phyloP scores from a whole-genome alignment of 495 filamentous ascomycete genomes.

The Penicillium diatomitis region DNA sequence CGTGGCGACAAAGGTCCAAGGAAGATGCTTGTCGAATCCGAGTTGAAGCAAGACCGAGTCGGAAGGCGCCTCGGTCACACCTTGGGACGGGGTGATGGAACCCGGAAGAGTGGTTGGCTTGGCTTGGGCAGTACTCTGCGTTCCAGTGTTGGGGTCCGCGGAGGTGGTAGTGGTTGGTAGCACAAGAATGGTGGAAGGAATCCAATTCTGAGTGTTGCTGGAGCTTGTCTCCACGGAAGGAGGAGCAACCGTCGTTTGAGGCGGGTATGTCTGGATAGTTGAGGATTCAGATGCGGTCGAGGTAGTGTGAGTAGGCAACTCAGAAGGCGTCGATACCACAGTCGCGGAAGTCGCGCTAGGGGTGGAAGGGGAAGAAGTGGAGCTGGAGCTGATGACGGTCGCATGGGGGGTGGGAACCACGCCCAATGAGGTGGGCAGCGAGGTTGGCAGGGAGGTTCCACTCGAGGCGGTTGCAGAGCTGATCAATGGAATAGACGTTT shows the following conservation, averaged over 20 bases:
- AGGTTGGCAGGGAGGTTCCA: constrained; percentile 13
- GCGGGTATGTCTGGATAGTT: constrained; percentile 16
- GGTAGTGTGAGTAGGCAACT: not conserved
- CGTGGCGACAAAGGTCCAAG: constrained; percentile 72
- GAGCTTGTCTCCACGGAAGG: constrained; percentile 4
- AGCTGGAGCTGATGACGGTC: constrained; percentile 10
- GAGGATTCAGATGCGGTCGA: constrained; percentile 3
- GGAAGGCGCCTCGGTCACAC: constrained; percentile 41
- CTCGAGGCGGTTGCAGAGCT: constrained; percentile 19
- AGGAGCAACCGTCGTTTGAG: constrained; percentile 9
- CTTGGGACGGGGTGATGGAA: constrained; percentile 60
- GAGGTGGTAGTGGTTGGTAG: constrained; percentile 17
- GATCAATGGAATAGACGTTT: constrained; percentile 10
- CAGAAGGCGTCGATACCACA: too few species aligned
- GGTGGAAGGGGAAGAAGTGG: constrained; percentile 3
- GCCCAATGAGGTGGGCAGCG: constrained; percentile 16
- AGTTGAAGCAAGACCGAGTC: constrained; percentile 70
- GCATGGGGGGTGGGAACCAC: constrained; percentile 12
- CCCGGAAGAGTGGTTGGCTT: constrained; percentile 55
- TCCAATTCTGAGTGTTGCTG: constrained; percentile 14
- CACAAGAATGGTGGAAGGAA: constrained; percentile 21
- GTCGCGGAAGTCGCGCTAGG: not conserved
- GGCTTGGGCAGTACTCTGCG: constrained; percentile 16
- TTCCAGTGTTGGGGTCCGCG: constrained; percentile 21
- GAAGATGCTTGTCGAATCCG: constrained; percentile 69